phyloP scores from a whole-genome alignment of 1,139 yeast genomes.

The Taiozyma onychis region DNA sequence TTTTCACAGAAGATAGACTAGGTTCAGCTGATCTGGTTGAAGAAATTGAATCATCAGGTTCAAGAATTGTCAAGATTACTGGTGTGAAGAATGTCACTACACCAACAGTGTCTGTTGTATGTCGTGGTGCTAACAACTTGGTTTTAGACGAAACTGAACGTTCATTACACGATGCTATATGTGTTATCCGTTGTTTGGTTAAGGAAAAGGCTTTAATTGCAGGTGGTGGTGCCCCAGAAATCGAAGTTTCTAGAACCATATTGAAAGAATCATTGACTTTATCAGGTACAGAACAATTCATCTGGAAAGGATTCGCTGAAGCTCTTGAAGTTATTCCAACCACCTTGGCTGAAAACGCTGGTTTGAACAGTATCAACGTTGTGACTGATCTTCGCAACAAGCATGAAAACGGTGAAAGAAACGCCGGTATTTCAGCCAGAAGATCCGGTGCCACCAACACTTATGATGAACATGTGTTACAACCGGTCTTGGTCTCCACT shows the following conservation, averaged over 20 bases:
- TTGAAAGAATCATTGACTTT: conserved; percentile 71
- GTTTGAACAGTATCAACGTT: conserved; percentile 88
- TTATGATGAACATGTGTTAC: conserved; percentile 89
- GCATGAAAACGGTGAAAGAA: conserved; percentile 85
- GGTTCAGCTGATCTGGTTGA: conserved; percentile 92
- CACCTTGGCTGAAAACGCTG: conserved; percentile 97
- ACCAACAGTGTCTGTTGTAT: conserved; percentile 84
- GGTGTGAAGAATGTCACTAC: conserved; percentile 59
- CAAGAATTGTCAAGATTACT: conserved; percentile 86
- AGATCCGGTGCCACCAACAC: conserved; percentile 92
- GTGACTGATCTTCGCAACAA: conserved; percentile 91
- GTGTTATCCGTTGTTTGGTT: conserved; percentile 93
- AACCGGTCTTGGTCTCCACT: conserved; percentile 91
- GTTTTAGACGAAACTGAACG: conserved; percentile 95
- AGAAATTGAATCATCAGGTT: conserved; percentile 88
- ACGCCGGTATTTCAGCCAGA: conserved; percentile 95
- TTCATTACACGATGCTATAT: conserved; percentile 92
- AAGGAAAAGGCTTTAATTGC: conserved; percentile 93
- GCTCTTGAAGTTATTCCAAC: conserved; percentile 96
- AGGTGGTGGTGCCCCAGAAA: conserved; percentile 99
- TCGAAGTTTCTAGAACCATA: conserved; percentile 81
- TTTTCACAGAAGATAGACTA: conserved; percentile 86
- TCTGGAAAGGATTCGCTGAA: conserved; percentile 92
- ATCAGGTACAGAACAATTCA: conserved; percentile 90
- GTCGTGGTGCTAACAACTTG: conserved; percentile 91